phyloP scores from a whole-genome alignment of 495 filamentous ascomycete genomes.

The Pyrenopolyporus hunteri region DNA sequence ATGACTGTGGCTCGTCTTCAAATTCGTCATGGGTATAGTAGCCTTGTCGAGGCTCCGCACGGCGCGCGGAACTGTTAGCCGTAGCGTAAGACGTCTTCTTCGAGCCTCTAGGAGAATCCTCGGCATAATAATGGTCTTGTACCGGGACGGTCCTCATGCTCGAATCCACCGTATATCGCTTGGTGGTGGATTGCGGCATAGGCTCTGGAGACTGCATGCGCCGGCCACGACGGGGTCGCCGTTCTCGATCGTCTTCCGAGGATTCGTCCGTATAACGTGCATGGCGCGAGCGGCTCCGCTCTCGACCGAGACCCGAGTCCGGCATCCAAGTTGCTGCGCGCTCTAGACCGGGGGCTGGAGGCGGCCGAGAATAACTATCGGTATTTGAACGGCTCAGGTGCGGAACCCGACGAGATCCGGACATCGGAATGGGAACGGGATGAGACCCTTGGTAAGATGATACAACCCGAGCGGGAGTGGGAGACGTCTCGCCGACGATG shows the following conservation, averaged over 20 bases:
- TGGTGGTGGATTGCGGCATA: conserved; percentile 18
- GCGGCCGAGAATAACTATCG: conserved; percentile 31
- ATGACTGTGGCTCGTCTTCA: conserved; percentile 22
- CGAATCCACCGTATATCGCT: conserved; percentile 26
- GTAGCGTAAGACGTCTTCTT: conserved; percentile 28
- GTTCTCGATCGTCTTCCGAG: conserved; percentile 38
- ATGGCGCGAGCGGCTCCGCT: conserved; percentile 39
- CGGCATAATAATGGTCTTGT: conserved; percentile 25
- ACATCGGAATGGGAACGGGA: conserved; percentile 42
- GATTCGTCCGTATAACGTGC: conserved; percentile 31
- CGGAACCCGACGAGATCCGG: conserved; percentile 35
- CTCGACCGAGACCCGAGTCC: conserved; percentile 27
- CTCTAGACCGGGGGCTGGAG: conserved; percentile 16
- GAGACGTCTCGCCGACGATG: conserved; percentile 36
- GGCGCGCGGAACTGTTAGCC: conserved; percentile 37
- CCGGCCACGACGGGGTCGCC: conserved; percentile 33
- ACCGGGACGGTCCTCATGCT: conserved; percentile 25
- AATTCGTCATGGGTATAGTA: conserved; percentile 28
- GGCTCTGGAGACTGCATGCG: conserved; percentile 38
- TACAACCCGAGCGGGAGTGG: conserved; percentile 30
- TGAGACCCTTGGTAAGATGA: conserved; percentile 45
- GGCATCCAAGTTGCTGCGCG: conserved; percentile 34
- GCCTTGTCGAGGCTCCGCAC: conserved; percentile 9
- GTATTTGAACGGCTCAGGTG: conserved; percentile 30
- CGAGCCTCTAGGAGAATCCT: conserved; percentile 27